These are phyloP conservation scores for Dendryphion nanum DNA, from an alignment of 2,329 filamentous ascomycete species.

Conservation along the genomic window DNA sequence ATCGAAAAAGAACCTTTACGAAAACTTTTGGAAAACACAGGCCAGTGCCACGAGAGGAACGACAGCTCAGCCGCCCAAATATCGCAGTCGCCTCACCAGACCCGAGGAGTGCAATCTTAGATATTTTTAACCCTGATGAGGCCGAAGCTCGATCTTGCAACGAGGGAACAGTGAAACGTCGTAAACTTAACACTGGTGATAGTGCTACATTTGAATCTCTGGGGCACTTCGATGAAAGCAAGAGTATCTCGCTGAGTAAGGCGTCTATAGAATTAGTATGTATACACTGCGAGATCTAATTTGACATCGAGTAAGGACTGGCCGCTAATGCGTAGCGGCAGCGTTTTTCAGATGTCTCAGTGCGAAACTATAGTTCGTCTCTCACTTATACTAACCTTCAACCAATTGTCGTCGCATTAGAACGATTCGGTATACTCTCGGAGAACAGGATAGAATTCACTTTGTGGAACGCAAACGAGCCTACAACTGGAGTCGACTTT, in stretches of 20 bases:
- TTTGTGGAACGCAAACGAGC: slow-evolving; percentile 14
- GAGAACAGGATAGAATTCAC: slow-evolving; percentile 15
- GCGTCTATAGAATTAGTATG: slow-evolving; percentile 25
- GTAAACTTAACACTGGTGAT: slow-evolving; percentile 18
- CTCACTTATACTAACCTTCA: not conserved
- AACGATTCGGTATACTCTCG: slow-evolving; percentile 13
- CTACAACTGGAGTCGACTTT: slow-evolving; percentile 15
- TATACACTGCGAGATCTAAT: not conserved
- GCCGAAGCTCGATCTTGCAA: too few species aligned
- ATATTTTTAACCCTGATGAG: too few species aligned
- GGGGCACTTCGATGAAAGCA: slow-evolving; percentile 10
- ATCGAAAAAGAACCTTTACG: too few species aligned
- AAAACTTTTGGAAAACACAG: too few species aligned
- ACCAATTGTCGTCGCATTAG: slow-evolving; percentile 18
- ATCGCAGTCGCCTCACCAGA: too few species aligned
- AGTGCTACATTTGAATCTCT: slow-evolving; percentile 2
- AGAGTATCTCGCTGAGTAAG: slow-evolving; percentile 29
- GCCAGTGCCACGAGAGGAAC: not conserved
- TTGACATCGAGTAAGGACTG: too few species aligned
- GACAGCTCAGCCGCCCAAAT: not conserved
- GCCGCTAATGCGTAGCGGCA: too few species aligned
- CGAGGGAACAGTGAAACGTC: slow-evolving; percentile 31
- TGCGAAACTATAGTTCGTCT: too few species aligned
- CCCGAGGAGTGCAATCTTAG: too few species aligned
- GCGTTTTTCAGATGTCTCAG: too few species aligned